A percentile compares a stretch with the other conserved stretches of the same genome.
Conservation (phyloP, 805 yeast genomes). For the Kazachstania bromeliacearum region DNA sequence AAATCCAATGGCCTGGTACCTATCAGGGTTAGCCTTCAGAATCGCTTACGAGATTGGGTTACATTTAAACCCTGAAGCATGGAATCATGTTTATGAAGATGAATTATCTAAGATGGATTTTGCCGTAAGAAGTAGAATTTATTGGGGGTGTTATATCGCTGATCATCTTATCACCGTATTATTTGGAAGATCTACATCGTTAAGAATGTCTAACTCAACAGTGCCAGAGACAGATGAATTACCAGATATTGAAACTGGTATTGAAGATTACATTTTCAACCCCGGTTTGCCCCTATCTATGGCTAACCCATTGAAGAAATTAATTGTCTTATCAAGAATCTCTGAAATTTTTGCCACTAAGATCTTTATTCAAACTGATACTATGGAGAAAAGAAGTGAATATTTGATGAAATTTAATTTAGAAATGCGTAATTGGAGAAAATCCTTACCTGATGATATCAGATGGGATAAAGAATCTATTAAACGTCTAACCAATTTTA, state of each 20-base stretch:
- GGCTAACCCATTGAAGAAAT: conserved; percentile 29
- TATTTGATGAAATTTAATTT: conserved; percentile 34
- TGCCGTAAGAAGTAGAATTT: conserved; percentile 46
- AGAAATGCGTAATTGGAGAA: conserved; percentile 41
- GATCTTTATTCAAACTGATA: conserved; percentile 18
- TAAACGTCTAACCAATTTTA: conserved; percentile 30
- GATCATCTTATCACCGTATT: conserved; percentile 49
- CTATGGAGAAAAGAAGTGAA: conserved; percentile 31
- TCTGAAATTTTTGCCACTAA: conserved; percentile 24
- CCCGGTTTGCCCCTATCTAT: conserved; percentile 16
- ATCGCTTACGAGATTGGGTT: conserved; percentile 54
- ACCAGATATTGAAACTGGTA: conserved; percentile 48
- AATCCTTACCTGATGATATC: conserved; percentile 34
- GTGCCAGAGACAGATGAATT: conserved; percentile 47
- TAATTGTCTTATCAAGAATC: conserved; percentile 32
- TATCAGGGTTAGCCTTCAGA: conserved; percentile 48
- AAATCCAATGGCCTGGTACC: conserved; percentile 52
- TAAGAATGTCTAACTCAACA: conserved; percentile 46
- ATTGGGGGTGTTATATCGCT: conserved; percentile 54
- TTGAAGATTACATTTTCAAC: conserved; percentile 41
- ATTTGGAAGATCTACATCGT: conserved; percentile 45
- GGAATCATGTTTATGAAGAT: conserved; percentile 36
- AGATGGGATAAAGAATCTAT: conserved; percentile 37
- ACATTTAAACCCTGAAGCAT: conserved; percentile 46
- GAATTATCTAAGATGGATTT: conserved; percentile 37